Evolutionary conservation across 1,284 basidiomycete genomes (phyloP), one percentile per base, ranked within the genome.

Genomic region (Ustilago hordei): DNA sequence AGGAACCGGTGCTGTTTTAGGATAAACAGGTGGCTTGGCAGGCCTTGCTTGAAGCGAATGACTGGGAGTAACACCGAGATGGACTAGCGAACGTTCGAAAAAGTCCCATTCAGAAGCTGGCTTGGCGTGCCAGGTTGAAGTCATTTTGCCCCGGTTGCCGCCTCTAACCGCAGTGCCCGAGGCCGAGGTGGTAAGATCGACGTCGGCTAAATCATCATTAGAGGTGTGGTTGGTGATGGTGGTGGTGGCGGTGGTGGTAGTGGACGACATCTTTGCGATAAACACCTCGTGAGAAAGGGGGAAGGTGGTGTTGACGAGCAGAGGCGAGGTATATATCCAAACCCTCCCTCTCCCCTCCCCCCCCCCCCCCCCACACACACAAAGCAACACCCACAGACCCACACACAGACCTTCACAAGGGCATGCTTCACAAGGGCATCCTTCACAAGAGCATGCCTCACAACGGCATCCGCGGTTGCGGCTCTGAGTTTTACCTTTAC

Each of bases 1-100:
- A 0, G 79, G 81, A 0, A 81, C 81, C 0, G 71, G 71, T 8
- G 65, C 54, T 19, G 32, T 23, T n/a, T 65, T 69, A 0, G 65
- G 61, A 9, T 60, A 69, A 4, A 74, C 62, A 7, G 72, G 72
- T 23, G 65, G 70, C 6, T 34, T 23, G 2, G 58, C 15, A 7
- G 41, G 58, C 2, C 34, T 50, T 12, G 50, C 5, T 15, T 36
- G 38, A 3, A 11, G 12, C 2, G 43, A 31, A 7, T 60, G 52
- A 3, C 58, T n/a, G 1, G 68, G 70, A 6, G 62, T 73, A 15
- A 73, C 47, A 2, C 61, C 60, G 17, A 68, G 59, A 7, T 1
- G 3, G n/a, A 69, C 39, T 32, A 76, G 61, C 0, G 36, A 8
- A 4, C 58, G 38, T 53, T 67, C 60, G 31, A 52, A 61, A 17